Evolutionary conservation across 2,329 filamentous ascomycete genomes (phyloP), one percentile per base, ranked within the genome.

Genomic region (Cordyceps pruinosa): DNA sequence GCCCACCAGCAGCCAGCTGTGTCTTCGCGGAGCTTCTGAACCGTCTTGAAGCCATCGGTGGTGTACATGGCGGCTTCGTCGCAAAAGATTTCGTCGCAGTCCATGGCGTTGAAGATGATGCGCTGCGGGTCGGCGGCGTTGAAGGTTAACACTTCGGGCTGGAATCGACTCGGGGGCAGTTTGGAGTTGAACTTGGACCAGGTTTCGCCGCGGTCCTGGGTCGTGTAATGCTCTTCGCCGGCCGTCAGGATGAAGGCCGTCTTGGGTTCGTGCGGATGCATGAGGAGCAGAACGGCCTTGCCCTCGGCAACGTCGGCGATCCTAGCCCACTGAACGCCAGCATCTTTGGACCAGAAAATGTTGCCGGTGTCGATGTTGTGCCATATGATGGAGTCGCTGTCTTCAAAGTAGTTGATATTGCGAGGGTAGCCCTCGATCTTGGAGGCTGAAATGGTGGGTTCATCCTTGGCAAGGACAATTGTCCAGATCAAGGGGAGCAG

Each of bases 1-100:
- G 94, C 93, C 90, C 93, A 99, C 70, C 87, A 84, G 70, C 94
- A 99, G 60, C 88, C 86, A 49, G 83, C 78, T 2, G 89, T 89
- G 63, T 85, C 81, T 42, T 81, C 77, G 53, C 87, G 81, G 59
- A 97, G 78, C 6, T 78, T 72, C 62, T 88, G 80, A 52, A 84
- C 81, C 5, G 80, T 81, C 62, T 87, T 79, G 75, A 99, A 99
- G 62, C 90, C 90, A 71, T 97, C 87, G 15, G 80, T 85, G 3
- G 94, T 97, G 70, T 96, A 97, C 67, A 78, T 76, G 55, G 82
- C 75, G 58, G 81, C 72, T 66, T 87, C 83, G 60, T 81, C 75
- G 70, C 87, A 90, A 65, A 82, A 81, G 26, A 83, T 76, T 45
- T 81, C 77, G 19, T 79, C 73, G 68, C 88, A 92, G 60, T 85